Percentiles rank a stretch among this genome's conserved stretches.
phyloP scores from a whole-genome alignment of 352 stramenopile genomes.

The Aphanomyces euteiches region DNA sequence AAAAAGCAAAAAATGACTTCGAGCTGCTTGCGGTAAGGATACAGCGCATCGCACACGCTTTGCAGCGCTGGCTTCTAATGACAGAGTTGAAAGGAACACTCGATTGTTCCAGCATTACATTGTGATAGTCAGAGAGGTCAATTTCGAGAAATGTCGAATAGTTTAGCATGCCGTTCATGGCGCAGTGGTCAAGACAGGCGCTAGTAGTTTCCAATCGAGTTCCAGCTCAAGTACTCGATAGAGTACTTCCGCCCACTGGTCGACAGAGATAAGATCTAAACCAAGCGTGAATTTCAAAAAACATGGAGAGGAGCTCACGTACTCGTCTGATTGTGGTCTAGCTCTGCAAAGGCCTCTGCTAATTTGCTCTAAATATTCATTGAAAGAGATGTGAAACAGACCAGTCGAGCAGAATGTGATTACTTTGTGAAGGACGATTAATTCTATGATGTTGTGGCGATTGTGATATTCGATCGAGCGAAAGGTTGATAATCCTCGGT shows the following conservation, averaged over 20 bases:
- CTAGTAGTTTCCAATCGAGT: constrained; percentile 15
- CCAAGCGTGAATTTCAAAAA: too few relatives aligned
- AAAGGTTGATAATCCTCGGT: constrained; percentile 4
- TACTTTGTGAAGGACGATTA: constrained; percentile 23
- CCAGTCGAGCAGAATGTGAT: neutral
- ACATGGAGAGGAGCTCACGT: neutral
- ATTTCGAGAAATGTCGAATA: constrained; percentile 6
- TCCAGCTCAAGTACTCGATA: constrained; percentile 12
- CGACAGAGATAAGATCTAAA: neutral
- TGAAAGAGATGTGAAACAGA: neutral
- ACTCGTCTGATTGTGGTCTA: neutral
- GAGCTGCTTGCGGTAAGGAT: constrained; percentile 24
- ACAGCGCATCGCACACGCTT: constrained; percentile 20
- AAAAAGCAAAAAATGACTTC: constrained; percentile 31
- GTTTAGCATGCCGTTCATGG: constrained; percentile 1
- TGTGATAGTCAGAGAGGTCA: too few relatives aligned
- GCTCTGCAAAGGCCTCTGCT: neutral
- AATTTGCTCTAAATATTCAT: neutral
- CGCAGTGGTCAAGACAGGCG: neutral
- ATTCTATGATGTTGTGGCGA: constrained; percentile 22
- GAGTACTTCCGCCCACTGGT: constrained; percentile 12
- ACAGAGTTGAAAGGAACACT: too few relatives aligned
- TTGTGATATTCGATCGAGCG: constrained; percentile 28
- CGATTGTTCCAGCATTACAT: too few relatives aligned
- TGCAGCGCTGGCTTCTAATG: too few relatives aligned